Conservation (phyloP, 441 rosid species). For the Populus hybrid region DNA sequence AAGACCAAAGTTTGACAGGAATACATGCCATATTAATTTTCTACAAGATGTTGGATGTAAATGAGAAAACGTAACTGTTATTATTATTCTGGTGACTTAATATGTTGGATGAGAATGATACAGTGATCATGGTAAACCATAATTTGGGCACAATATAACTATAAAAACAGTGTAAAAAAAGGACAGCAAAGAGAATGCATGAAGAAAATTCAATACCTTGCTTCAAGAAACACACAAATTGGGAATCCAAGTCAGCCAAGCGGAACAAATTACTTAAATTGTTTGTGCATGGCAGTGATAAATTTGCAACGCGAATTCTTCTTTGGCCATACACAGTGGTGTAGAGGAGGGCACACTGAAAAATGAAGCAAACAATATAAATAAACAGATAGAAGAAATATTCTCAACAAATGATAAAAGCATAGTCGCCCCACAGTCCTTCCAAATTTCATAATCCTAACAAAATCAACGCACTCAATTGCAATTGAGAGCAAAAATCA, state of each 20-base stretch:
- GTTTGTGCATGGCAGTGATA: conserved; percentile 86
- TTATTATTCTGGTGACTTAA: background rate
- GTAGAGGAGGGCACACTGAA: conserved; percentile 84
- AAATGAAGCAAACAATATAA: conserved; percentile 21
- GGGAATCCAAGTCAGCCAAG: conserved; percentile 88
- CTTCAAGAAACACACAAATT: conserved; percentile 92
- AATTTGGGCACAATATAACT: background rate
- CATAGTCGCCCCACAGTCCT: background rate
- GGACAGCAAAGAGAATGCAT: conserved; percentile 27
- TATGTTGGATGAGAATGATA: background rate
- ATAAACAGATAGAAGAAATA: background rate
- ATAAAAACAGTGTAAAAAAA: background rate
- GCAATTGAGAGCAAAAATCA: background rate
- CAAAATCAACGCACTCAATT: background rate
- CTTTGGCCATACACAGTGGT: conserved; percentile 93
- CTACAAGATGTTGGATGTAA: conserved; percentile 6
- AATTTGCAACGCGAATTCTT: conserved; percentile 85
- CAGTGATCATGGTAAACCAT: background rate
- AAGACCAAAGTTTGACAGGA: background rate
- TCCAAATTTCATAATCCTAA: background rate
- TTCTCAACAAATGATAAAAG: conserved; percentile 7
- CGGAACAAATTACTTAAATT: conserved; percentile 87
- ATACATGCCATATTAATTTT: conserved; percentile 1
- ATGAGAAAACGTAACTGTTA: background rate
- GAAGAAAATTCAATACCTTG: conserved; percentile 56